Evolutionary conservation across 805 yeast genomes (phyloP).

Genomic region (Saccharomyces kudriavzevii): DNA sequence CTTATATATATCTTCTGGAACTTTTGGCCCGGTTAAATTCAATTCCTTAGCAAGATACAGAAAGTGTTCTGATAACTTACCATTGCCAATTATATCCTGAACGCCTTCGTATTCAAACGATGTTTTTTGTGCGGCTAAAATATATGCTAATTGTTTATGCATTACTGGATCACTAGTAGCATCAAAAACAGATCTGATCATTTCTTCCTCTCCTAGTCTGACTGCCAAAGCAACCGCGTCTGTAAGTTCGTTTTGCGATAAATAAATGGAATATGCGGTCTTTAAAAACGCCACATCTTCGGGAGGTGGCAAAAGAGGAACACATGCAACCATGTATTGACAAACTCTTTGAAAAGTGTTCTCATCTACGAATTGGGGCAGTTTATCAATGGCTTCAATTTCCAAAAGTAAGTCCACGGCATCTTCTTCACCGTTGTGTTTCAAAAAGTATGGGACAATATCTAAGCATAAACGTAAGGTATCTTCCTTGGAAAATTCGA

Average conservation of each 20-base stretch:
- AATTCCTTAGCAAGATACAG: slow-evolving; percentile 76
- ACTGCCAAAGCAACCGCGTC: slow-evolving; percentile 89
- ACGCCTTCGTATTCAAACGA: slow-evolving; percentile 68
- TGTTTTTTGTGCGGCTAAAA: slow-evolving; percentile 79
- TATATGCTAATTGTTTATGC: slow-evolving; percentile 86
- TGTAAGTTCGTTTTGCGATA: slow-evolving; percentile 69
- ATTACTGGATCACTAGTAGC: slow-evolving; percentile 66
- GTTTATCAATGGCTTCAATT: slow-evolving; percentile 75
- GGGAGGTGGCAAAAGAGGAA: slow-evolving; percentile 92
- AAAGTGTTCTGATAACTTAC: slow-evolving; percentile 69
- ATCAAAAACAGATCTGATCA: slow-evolving; percentile 72
- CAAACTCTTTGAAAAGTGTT: slow-evolving; percentile 83
- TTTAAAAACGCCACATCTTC: slow-evolving; percentile 80
- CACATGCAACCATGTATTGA: slow-evolving; percentile 89
- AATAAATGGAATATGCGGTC: slow-evolving; percentile 81
- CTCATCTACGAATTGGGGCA: slow-evolving; percentile 78
- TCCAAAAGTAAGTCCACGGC: slow-evolving; percentile 91
- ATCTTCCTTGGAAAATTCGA: slow-evolving; percentile 31
- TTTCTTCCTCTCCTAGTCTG: slow-evolving; percentile 71
- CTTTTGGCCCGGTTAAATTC: slow-evolving; percentile 79
- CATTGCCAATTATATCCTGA: slow-evolving; percentile 78
- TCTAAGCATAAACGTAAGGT: slow-evolving; percentile 61
- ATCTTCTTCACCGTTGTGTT: slow-evolving; percentile 96
- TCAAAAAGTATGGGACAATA: slow-evolving; percentile 80
- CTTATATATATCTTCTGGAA: slow-evolving; percentile 91